phyloP scores from a whole-genome alignment of 805 yeast species.

The Saccharomycopsis sp. region DNA sequence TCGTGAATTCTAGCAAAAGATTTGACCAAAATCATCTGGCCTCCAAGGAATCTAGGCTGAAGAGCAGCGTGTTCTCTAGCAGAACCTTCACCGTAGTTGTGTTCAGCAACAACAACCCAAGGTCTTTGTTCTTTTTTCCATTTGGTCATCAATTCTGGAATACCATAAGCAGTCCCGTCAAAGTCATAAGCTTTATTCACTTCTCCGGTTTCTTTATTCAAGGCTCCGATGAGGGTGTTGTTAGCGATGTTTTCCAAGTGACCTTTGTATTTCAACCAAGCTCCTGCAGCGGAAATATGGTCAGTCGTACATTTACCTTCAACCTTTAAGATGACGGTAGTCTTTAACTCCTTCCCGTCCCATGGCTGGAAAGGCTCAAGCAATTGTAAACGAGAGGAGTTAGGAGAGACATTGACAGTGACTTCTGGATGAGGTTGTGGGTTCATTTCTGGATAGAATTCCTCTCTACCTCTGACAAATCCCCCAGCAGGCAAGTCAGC shows the following conservation, averaged over 20 bases:
- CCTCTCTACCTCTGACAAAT: conserved; percentile 65
- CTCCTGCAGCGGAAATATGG: conserved; percentile 98
- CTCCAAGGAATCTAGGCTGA: conserved; percentile 92
- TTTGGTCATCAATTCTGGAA: conserved; percentile 94
- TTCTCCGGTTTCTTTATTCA: conserved; percentile 93
- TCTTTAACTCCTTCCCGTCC: conserved; percentile 75
- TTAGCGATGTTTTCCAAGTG: conserved; percentile 92
- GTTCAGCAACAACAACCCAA: conserved; percentile 96
- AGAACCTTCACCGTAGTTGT: conserved; percentile 98
- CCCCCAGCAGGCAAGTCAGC: conserved; percentile 78
- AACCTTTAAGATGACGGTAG: conserved; percentile 77
- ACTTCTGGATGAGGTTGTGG: conserved; percentile 60
- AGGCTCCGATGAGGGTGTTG: conserved; percentile 95
- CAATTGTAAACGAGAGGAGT: conserved; percentile 86
- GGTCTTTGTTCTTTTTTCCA: conserved; percentile 84
- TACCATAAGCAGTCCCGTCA: conserved; percentile 68
- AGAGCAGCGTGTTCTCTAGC: conserved; percentile 99
- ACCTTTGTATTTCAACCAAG: conserved; percentile 97
- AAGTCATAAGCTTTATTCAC: conserved; percentile 86
- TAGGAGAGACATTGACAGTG: conserved; percentile 66
- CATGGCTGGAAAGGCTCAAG: conserved; percentile 84
- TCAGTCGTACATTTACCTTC: conserved; percentile 98
- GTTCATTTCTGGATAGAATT: conserved; percentile 66
- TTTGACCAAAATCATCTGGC: conserved; percentile 79
- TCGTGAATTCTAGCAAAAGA: conserved; percentile 98